phyloP scores from a whole-genome alignment of 192 early-diverging fungal species.

The Backusella sp. region DNA sequence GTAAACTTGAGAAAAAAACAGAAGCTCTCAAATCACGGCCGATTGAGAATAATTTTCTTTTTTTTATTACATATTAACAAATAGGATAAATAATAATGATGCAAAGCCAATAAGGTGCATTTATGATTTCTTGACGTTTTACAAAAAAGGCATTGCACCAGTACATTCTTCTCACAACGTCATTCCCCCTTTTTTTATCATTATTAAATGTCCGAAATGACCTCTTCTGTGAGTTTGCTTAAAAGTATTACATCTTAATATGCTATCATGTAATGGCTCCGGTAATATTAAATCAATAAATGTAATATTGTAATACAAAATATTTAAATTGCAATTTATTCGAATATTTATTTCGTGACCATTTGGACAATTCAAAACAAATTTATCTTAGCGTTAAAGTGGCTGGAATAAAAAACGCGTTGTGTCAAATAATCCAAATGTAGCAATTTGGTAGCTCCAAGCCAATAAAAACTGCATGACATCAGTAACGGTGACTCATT shows the following conservation, averaged over 20 bases:
- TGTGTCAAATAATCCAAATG: neutral
- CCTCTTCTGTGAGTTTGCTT: neutral
- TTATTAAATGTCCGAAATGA: neutral
- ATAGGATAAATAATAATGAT: neutral
- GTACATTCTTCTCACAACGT: neutral
- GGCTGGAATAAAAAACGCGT: neutral
- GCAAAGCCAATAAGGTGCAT: neutral
- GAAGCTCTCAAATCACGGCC: neutral
- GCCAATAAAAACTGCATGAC: conserved; percentile 3
- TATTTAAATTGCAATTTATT: conserved; percentile 8
- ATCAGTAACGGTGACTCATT: conserved; percentile 2
- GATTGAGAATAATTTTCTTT: neutral
- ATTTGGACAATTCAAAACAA: neutral
- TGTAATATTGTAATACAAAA: neutral
- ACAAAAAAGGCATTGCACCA: neutral
- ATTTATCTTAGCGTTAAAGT: conserved; percentile 4
- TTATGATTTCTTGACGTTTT: conserved; percentile 6
- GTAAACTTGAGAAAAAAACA: neutral
- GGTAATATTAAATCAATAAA: conserved; percentile 4
- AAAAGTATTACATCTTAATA: neutral
- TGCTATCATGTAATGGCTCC: neutral
- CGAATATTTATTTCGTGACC: conserved; percentile 3
- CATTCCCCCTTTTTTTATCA: neutral
- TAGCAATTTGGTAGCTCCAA: neutral
- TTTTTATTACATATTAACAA: neutral